phyloP scores from a whole-genome alignment of 1,284 basidiomycete genomes.

The Ceratobasidium sp. region DNA sequence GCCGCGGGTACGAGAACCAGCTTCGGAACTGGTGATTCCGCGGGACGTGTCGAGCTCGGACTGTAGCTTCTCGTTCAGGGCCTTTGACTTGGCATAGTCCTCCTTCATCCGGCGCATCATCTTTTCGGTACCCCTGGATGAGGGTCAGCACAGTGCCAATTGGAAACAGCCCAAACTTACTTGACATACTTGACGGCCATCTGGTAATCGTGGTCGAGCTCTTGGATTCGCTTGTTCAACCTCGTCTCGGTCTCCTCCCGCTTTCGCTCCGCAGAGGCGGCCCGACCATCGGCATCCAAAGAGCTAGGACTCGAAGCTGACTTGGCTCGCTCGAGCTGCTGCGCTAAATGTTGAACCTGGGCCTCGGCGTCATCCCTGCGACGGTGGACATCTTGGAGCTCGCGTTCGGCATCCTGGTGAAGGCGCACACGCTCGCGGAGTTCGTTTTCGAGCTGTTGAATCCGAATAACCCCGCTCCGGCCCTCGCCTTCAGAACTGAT shows the following conservation, averaged over 20 bases:
- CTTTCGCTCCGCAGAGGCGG: conserved; percentile 74
- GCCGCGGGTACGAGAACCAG: conserved; percentile 67
- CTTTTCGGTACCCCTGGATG: conserved; percentile 92
- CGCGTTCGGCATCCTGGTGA: conserved; percentile 78
- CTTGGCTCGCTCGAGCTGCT: conserved; percentile 72
- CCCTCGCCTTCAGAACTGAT: conserved; percentile 57
- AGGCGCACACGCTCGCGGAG: conserved; percentile 76
- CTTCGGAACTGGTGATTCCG: conserved; percentile 66
- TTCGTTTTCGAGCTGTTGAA: conserved; percentile 78
- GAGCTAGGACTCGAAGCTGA: conserved; percentile 64
- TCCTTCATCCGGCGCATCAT: conserved; percentile 98
- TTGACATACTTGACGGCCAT: conserved; percentile 91
- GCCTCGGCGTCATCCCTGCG: conserved; percentile 78
- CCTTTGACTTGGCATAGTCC: conserved; percentile 90
- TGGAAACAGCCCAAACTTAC: conserved; percentile 61
- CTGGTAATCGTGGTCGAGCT: conserved; percentile 96
- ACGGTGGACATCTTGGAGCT: conserved; percentile 70
- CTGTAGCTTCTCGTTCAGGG: conserved; percentile 79
- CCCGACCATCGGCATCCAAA: conserved; percentile 63
- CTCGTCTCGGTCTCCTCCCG: conserved; percentile 81
- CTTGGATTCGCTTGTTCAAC: conserved; percentile 79
- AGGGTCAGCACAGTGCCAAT: conserved; percentile 49
- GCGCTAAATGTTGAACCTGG: conserved; percentile 70
- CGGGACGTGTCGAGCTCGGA: conserved; percentile 78
- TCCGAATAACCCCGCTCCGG: conserved; percentile 62